Percentiles rank a stretch among this genome's conserved stretches.
These are phyloP conservation scores for Cornus controversa DNA, from an alignment of 148 eudicot genomes.

Conservation along the genomic window DNA sequence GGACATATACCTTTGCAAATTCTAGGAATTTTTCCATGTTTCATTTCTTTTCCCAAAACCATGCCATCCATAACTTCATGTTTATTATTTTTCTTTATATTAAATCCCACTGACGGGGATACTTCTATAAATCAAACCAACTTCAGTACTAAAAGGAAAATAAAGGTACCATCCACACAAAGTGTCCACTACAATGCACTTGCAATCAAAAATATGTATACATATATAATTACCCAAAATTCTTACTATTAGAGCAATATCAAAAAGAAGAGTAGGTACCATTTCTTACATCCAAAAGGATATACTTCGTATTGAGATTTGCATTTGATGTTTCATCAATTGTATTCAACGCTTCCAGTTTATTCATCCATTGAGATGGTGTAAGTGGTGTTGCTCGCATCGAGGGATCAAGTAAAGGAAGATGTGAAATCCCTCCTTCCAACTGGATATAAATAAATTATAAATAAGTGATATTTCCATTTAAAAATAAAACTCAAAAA, in stretches of 20 bases:
- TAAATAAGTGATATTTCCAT: slow-evolving; percentile 13
- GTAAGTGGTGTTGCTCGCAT: slow-evolving; percentile 80
- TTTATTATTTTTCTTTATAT: too few relatives aligned
- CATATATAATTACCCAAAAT: background rate
- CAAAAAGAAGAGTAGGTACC: slow-evolving; percentile 42
- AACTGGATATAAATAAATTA: slow-evolving; percentile 43
- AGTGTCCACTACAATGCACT: background rate
- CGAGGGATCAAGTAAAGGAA: slow-evolving; percentile 79
- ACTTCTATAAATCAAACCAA: background rate
- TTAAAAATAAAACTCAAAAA: slow-evolving; percentile 11
- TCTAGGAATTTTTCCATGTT: too few relatives aligned
- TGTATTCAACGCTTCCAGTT: slow-evolving; percentile 41
- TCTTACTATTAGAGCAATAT: background rate
- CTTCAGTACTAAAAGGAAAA: background rate
- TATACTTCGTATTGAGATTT: slow-evolving; percentile 25
- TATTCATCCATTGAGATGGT: slow-evolving; percentile 75
- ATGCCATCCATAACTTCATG: too few relatives aligned
- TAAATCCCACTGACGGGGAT: too few relatives aligned
- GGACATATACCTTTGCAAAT: too few relatives aligned
- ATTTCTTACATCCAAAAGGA: slow-evolving; percentile 94
- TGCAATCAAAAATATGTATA: background rate
- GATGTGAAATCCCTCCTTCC: slow-evolving; percentile 79
- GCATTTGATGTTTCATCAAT: slow-evolving; percentile 25
- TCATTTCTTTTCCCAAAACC: too few relatives aligned
- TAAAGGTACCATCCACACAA: background rate